Conservation (phyloP, 225 moss, liverwort and hornwort species). For the Marchantia polymorpha region DNA sequence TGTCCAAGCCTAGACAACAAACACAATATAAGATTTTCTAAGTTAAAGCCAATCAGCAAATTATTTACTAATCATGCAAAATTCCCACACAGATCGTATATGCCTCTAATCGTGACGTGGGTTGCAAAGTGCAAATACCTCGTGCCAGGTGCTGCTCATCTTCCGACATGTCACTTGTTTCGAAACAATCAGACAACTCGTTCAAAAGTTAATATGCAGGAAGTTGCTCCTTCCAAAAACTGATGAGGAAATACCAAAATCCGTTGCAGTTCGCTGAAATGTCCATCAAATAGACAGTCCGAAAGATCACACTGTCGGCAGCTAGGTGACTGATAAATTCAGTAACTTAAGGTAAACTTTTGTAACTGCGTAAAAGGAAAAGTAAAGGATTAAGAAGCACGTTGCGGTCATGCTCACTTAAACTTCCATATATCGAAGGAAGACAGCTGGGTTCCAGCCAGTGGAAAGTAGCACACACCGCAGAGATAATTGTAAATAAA, state of each 20-base stretch:
- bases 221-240: no score
- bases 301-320: neutral
- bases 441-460: no score
- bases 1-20: neutral
- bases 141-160: neutral
- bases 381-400: neutral
- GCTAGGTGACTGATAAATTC: neutral
- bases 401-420: no score
- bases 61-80: no score
- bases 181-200: neutral
- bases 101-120: neutral
- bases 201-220: neutral
- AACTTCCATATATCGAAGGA: no score
- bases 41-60: neutral
- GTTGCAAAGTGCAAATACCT: neutral
- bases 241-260: no score
- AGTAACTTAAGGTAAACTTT: neutral
- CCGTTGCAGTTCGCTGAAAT: no score
- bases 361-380: neutral
- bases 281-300: no score
- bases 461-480: no score
- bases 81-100: neutral
- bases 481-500: no score
- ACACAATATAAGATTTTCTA: neutral
- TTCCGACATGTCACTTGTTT: neutral